A percentile compares a stretch with the other conserved stretches of the same genome.
Evolutionary conservation across 257 asterid species (phyloP).

Genomic region (Echium plantagineum): DNA sequence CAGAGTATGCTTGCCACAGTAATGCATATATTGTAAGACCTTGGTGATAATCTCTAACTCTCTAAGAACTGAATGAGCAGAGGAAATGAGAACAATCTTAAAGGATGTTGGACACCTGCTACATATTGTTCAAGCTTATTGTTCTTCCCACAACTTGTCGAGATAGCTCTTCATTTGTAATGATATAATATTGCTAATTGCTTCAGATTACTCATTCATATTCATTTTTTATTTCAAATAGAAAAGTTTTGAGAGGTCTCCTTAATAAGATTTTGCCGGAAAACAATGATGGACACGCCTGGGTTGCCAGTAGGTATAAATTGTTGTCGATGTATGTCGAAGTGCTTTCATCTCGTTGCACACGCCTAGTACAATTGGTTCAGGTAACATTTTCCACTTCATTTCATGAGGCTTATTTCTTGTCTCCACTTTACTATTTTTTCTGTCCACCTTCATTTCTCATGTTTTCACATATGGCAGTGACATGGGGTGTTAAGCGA

Average conservation of each 20-base stretch:
- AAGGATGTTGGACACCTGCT: no score
- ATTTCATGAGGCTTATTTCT: background rate
- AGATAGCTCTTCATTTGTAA: background rate
- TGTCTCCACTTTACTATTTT: background rate
- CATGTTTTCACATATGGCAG: background rate
- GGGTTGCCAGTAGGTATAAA: constrained; percentile 47
- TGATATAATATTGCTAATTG: background rate
- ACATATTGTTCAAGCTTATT: no score
- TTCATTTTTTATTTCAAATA: constrained; percentile 23
- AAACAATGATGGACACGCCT: constrained; percentile 46
- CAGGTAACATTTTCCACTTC: constrained; percentile 42
- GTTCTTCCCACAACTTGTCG: background rate
- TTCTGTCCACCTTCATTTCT: background rate
- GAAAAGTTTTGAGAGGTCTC: constrained; percentile 71
- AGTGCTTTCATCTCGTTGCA: constrained; percentile 70
- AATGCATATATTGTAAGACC: no score
- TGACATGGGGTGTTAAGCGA: background rate
- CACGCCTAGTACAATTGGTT: constrained; percentile 69
- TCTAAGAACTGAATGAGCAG: no score
- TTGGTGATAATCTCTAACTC: no score
- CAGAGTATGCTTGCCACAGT: no score
- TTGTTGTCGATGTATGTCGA: constrained; percentile 52
- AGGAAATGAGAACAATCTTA: no score
- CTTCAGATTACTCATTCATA: constrained; percentile 12
- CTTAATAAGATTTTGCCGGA: constrained; percentile 47